Base-by-base conservation (phyloP, 176 grass and related monocot species). In the Chloris gayana region DNA sequence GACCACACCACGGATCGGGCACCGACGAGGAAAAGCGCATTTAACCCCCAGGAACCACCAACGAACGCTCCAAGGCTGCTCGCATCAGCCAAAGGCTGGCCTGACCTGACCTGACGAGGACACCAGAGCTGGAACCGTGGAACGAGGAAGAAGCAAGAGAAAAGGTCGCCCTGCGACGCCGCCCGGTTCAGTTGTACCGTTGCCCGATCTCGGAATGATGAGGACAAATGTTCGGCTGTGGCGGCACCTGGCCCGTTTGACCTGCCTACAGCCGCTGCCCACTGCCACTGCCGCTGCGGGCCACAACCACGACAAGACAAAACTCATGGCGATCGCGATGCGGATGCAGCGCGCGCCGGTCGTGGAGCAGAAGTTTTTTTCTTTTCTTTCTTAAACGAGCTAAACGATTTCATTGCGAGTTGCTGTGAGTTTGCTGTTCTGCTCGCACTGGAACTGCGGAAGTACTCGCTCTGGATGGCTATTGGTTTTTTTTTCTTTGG, bases 261-360 rank as follows among this genome's bases (percentile, higher is more conserved):
- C 87, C 82, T 13, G 6, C 64, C 76, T 79, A 84, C 82, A 84
- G 87, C 44, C n/a, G n/a, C n/a, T n/a, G n/a, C n/a, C n/a, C 6
- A 70, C 78, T 5, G 70, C 14, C 33, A 33, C 14, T 32, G 22
- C 66, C 30, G 47, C 14, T 3, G 47, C 47, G 47, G 47, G 47
- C 47, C 47, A 18, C 15, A 8, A 9, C 25, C 62, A 18, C 33
- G 26, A n/a, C 37, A 45, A 45, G 76, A 44, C 59, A 50, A 1
- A 14, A 42, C 11, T 7, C 33, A 35, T 44, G 14, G n/a, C 45
- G 60, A 18, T 9, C 27, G 37, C 37, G 37, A 4, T 38, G n/a
- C n/a, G n/a, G n/a, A n/a, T n/a, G 22, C 22, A 14, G 22, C 38
- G 38, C 38, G 5, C 34, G 66, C 66, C n/a, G n/a, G n/a, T n/a